Evolutionary conservation across 345 rosid genomes (phyloP).

Genomic region (Bretschneidera sinensis): DNA sequence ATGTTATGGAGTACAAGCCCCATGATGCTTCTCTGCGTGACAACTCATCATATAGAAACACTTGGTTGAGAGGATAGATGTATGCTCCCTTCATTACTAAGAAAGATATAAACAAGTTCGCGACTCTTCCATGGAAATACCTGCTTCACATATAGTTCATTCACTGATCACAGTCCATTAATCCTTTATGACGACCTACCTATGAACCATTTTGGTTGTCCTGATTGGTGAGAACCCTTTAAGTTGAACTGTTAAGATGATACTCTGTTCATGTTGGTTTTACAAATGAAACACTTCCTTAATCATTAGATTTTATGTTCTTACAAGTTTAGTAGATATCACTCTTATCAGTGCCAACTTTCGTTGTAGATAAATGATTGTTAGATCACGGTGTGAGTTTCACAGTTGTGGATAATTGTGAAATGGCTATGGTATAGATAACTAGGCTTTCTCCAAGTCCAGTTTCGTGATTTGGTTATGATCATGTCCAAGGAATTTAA

Average conservation of each 20-base stretch:
- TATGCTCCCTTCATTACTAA: background rate
- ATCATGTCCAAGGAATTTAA: no score
- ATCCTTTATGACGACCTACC: background rate
- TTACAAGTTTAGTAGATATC: background rate
- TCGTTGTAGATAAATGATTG: no score
- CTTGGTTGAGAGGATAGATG: constrained; percentile 89
- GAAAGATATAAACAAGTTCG: background rate
- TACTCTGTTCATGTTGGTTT: background rate
- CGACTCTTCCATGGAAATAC: background rate
- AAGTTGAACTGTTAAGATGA: background rate
- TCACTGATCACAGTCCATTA: background rate
- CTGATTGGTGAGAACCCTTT: background rate
- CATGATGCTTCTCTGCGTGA: constrained; percentile 92
- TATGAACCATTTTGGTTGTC: constrained; percentile 4
- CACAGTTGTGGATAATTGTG: no score
- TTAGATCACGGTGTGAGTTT: no score
- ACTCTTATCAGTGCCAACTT: background rate
- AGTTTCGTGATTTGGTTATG: no score
- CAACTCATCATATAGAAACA: constrained; percentile 87
- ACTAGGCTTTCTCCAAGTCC: no score
- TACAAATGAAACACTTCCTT: constrained; percentile 1
- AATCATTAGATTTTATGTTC: no score
- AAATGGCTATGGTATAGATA: no score
- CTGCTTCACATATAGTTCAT: background rate
- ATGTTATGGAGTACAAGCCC: constrained; percentile 97